Evolutionary conservation across 345 rosid genomes (phyloP).

Genomic region (Gossypium mustelinum): DNA sequence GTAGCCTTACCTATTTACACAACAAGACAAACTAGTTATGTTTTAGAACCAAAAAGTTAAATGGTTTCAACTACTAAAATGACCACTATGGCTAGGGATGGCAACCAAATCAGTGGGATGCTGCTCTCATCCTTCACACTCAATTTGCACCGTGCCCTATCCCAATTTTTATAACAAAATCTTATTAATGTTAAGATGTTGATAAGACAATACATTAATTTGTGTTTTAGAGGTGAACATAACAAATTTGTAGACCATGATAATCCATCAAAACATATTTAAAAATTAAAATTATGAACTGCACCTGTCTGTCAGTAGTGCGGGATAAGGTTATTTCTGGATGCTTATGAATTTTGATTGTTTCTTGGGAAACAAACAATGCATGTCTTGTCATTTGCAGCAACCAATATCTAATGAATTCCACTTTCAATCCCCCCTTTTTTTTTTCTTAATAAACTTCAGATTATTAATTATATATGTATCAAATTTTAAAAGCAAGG

Average conservation of each 20-base stretch:
- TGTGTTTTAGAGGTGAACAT: neutral
- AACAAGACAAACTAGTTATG: too few species aligned
- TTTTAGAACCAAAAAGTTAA: too few species aligned
- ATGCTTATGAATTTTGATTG: conserved; percentile 3
- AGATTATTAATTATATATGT: too few species aligned
- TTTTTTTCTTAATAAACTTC: too few species aligned
- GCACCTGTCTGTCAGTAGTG: neutral
- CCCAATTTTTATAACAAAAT: too few species aligned
- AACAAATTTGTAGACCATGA: neutral
- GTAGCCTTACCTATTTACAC: too few species aligned
- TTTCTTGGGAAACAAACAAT: conserved; percentile 9
- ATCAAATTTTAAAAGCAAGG: too few species aligned
- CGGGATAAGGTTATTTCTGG: conserved; percentile 2
- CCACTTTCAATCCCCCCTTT: neutral
- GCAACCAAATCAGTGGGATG: too few species aligned
- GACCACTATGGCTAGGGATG: too few species aligned
- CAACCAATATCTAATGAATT: neutral
- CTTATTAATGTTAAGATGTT: neutral
- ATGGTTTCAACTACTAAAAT: too few species aligned
- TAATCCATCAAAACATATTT: conserved; percentile 11
- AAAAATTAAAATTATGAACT: neutral
- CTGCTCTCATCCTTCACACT: too few species aligned
- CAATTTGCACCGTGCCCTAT: too few species aligned
- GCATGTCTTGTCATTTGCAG: neutral
- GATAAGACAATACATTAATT: neutral